phyloP scores from a whole-genome alignment of 805 yeast genomes.

The Millerago galiae region DNA sequence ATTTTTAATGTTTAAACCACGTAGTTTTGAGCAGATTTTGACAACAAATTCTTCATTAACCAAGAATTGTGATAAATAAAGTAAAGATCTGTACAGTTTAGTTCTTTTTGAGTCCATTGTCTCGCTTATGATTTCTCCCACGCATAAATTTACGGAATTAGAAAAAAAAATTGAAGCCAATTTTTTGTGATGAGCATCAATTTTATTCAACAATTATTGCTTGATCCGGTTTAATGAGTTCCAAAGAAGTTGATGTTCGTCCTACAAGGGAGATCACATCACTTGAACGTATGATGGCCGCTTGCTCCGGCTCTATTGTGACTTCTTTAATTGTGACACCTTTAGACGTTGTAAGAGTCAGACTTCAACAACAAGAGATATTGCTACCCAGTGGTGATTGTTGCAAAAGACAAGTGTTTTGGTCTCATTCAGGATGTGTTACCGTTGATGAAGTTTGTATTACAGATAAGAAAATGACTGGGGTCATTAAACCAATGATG shows the following conservation, averaged over 20 bases:
- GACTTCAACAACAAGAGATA: conserved; percentile 73
- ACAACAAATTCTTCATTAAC: neutral
- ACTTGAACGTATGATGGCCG: conserved; percentile 67
- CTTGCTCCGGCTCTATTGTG: conserved; percentile 66
- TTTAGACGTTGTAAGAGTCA: conserved; percentile 70
- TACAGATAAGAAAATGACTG: conserved; percentile 36
- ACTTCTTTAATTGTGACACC: conserved; percentile 76
- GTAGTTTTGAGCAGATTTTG: neutral
- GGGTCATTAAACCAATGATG: conserved; percentile 69
- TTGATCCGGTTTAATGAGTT: neutral
- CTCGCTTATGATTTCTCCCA: neutral
- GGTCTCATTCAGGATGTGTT: conserved; percentile 24
- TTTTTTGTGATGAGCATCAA: neutral
- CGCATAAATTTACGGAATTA: neutral
- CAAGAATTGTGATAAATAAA: conserved; percentile 4
- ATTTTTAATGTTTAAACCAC: neutral
- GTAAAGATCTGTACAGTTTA: conserved; percentile 1
- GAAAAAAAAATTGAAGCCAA: neutral
- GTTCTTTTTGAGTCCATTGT: neutral
- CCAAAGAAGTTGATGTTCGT: neutral
- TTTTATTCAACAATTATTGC: too few relatives aligned
- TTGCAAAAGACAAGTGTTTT: conserved; percentile 31
- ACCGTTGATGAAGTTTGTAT: conserved; percentile 23
- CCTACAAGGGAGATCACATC: conserved; percentile 33
- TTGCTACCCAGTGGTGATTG: conserved; percentile 39